Evolutionary conservation across 345 rosid genomes (phyloP), one percentile per base, ranked within the genome.

Genomic region (Trapa incisa): DNA sequence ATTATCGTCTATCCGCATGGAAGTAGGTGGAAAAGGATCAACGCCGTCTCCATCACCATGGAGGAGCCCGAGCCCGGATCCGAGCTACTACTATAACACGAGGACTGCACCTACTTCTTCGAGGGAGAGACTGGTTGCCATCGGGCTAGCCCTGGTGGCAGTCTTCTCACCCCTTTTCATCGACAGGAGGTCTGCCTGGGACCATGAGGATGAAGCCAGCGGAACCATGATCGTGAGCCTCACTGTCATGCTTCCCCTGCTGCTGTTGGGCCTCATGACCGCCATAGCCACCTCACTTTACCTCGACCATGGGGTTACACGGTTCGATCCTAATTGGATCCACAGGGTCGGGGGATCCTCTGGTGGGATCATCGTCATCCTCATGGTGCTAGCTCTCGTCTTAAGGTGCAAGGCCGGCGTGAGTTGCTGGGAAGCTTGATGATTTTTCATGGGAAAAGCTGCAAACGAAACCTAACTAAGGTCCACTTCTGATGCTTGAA

Each of bases 291-390:
- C 81, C 72, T 84, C 91, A 1, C 77, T 87, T 65, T 82, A 65
- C 77, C 62, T 76, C 38, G 98, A 89, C 69, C 79, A 73, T 71
- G 77, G 86, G 83, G 70, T 85, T 66, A 69, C 87, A 61, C 78
- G 81, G 84, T 88, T 86, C 71, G 97, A 92, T 80, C 86, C 82
- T 53, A 47, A 88, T 78, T 86, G 92, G 98, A 88, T 93, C 75
- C 90, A 93, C 65, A 82, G 98, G 76, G 83, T 81, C 37, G 96
- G 97, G 10, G 98, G 98, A 60, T 93, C 96, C 3, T 82, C 90
- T 54, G 82, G 87, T 65, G 97, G 97, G n/a, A 84, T 89, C 75
- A 53, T 86, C 33, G 70, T 84, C 11, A 74, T 88, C 45, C 92
- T 88, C 61, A 71, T 88, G 39, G 77, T 89, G 81, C 96, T 89